Percentiles rank a stretch among this genome's conserved stretches.
phyloP scores from a whole-genome alignment of 257 asterid species.

The Forsythia viridissima region DNA sequence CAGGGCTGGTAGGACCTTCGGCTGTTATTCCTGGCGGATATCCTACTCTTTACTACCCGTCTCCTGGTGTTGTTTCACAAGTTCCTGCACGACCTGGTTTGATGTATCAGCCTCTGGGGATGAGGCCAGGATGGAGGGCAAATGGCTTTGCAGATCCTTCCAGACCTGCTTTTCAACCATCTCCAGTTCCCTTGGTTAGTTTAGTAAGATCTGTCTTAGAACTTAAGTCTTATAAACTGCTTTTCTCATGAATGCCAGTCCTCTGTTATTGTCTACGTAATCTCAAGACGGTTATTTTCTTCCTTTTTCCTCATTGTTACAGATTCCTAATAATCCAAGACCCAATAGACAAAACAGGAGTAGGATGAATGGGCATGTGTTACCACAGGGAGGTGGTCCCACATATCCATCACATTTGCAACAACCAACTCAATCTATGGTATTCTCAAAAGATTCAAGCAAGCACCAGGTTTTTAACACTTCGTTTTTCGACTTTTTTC shows the following conservation, averaged over 20 bases:
- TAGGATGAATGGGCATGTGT: slow-evolving; percentile 46
- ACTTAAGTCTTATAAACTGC: neutral
- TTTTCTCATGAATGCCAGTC: neutral
- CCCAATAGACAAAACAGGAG: slow-evolving; percentile 62
- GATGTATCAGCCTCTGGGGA: slow-evolving; percentile 57
- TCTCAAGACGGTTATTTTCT: neutral
- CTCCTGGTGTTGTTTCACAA: slow-evolving; percentile 53
- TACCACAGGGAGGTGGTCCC: slow-evolving; percentile 41
- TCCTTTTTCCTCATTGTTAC: slow-evolving; percentile 7
- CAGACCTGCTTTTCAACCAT: slow-evolving; percentile 52
- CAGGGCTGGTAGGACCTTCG: slow-evolving; percentile 57
- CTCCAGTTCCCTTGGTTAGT: slow-evolving; percentile 63
- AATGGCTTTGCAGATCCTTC: slow-evolving; percentile 48
- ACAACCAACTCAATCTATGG: slow-evolving; percentile 37
- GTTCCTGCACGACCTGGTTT: slow-evolving; percentile 52
- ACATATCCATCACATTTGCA: slow-evolving; percentile 39
- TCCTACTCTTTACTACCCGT: slow-evolving; percentile 58
- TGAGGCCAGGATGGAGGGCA: slow-evolving; percentile 74
- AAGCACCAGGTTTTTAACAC: slow-evolving; percentile 49
- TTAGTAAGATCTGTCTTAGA: slow-evolving; percentile 14
- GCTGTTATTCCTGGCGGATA: slow-evolving; percentile 64
- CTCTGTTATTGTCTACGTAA: neutral
- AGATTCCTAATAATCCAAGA: slow-evolving; percentile 59
- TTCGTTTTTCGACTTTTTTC: neutral
- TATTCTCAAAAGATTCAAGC: slow-evolving; percentile 50